Percentiles rank a stretch among this genome's conserved stretches.
Conservation (phyloP, 2,329 filamentous ascomycete genomes). For the Bisporella sp. region DNA sequence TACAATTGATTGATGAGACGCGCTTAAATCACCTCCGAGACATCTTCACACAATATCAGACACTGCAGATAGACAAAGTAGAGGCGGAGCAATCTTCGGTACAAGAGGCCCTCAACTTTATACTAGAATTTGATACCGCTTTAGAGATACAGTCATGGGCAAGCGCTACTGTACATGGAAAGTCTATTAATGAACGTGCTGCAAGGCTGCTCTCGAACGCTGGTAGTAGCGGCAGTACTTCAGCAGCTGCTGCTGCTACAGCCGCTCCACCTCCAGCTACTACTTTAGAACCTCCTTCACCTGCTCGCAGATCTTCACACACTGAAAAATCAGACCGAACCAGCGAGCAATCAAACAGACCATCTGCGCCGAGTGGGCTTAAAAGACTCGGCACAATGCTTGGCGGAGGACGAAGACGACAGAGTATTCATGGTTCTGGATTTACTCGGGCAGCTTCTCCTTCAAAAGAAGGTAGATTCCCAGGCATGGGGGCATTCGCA, state of each 20-base stretch:
- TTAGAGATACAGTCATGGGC: slow-evolving; percentile 78
- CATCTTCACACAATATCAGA: slow-evolving; percentile 85
- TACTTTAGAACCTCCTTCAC: slow-evolving; percentile 13
- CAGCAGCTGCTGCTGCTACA: slow-evolving; percentile 1
- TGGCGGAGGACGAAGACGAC: slow-evolving; percentile 45
- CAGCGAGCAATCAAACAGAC: slow-evolving; percentile 20
- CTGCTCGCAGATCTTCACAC: slow-evolving; percentile 17
- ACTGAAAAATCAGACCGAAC: slow-evolving; percentile 10
- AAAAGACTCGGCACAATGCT: slow-evolving; percentile 62
- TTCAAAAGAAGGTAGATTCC: slow-evolving; percentile 32
- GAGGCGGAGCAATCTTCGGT: slow-evolving; percentile 68
- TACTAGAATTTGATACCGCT: slow-evolving; percentile 80
- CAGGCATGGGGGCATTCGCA: slow-evolving; percentile 30
- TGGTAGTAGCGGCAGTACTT: slow-evolving; percentile 8
- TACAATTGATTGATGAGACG: slow-evolving; percentile 86
- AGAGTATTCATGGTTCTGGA: slow-evolving; percentile 55
- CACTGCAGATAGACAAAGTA: slow-evolving; percentile 82
- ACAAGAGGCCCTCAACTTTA: slow-evolving; percentile 71
- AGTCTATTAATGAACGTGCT: slow-evolving; percentile 23
- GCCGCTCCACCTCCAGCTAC: slow-evolving; percentile 19
- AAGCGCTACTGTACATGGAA: slow-evolving; percentile 30
- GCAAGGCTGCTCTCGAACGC: slow-evolving; percentile 21
- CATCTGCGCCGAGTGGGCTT: background rate
- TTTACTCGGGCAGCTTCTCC: slow-evolving; percentile 47
- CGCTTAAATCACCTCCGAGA: slow-evolving; percentile 87